Evolutionary conservation across 2,329 filamentous ascomycete species (phyloP).

Genomic region (Helotiales sp.): DNA sequence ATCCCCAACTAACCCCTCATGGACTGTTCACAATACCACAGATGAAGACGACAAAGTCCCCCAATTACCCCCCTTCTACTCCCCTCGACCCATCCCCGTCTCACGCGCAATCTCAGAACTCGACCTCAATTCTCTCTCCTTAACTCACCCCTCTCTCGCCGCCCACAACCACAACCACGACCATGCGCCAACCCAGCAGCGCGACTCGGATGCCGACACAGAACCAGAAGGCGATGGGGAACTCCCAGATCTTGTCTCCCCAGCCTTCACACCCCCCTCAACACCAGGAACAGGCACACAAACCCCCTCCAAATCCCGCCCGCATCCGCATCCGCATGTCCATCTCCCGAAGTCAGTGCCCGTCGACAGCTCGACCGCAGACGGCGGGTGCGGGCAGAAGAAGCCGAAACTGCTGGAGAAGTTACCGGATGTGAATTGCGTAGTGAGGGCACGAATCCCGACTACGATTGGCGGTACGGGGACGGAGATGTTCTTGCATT

Average conservation of each 20-base stretch:
- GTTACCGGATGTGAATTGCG: constrained; percentile 86
- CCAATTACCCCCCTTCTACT: constrained; percentile 44
- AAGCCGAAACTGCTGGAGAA: constrained; percentile 74
- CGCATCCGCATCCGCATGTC: constrained; percentile 26
- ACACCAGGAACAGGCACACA: constrained; percentile 67
- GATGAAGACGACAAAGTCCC: constrained; percentile 35
- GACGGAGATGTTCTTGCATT: constrained; percentile 94
- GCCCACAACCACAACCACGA: neutral
- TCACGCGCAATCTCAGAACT: constrained; percentile 43
- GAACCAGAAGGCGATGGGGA: constrained; percentile 21
- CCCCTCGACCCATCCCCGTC: constrained; percentile 44
- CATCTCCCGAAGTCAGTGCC: constrained; percentile 27
- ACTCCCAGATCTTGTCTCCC: constrained; percentile 69
- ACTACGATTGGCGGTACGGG: constrained; percentile 71
- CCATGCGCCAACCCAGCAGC: neutral
- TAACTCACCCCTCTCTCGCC: constrained; percentile 20
- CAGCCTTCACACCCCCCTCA: constrained; percentile 77
- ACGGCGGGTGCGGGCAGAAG: constrained; percentile 64
- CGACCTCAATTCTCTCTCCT: constrained; percentile 37
- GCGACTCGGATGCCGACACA: constrained; percentile 22
- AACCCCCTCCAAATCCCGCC: constrained; percentile 46
- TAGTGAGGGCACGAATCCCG: constrained; percentile 92
- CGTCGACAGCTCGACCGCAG: constrained; percentile 52
- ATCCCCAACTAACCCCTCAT: constrained; percentile 22
- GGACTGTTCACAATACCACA: constrained; percentile 21